Evolutionary conservation across 805 yeast genomes (phyloP), one percentile per base, ranked within the genome.

Genomic region (Scheffersomyces lignosus): DNA sequence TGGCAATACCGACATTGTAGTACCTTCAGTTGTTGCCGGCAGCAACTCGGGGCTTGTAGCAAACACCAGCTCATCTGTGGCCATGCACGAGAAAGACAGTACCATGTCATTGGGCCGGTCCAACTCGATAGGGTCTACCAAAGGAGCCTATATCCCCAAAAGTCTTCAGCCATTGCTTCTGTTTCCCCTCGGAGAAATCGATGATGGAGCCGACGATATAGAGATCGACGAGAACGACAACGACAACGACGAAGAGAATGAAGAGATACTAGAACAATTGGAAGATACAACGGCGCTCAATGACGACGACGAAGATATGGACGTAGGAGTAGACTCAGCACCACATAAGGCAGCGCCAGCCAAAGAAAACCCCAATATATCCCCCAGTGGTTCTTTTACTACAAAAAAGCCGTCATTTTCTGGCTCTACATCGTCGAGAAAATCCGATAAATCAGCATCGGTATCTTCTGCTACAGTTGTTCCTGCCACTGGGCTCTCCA

Each of bases 81-180:
- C 20, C 12, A n/a, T 8, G 22, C n/a, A n/a, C n/a, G n/a, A n/a
- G n/a, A 20, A 20, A 20, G 24, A 20, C 10, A 20, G 10, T 10
- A n/a, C n/a, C n/a, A n/a, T n/a, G n/a, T n/a, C n/a, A n/a, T n/a
- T n/a, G n/a, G n/a, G n/a, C n/a, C n/a, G n/a, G n/a, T n/a, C n/a
- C n/a, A n/a, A n/a, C n/a, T n/a, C n/a, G n/a, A 7, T 20, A 20
- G 24, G 24, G 7, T 20, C 24, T 10, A 20, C 7, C 9, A 20
- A 20, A 20, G 24, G 9, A 7, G 24, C 45, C 27, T 40, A 44
- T 25, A 41, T 41, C 22, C 48, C 48, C 14, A 44, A 41, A 18
- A 39, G 46, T 13, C 29, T 44, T 10, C 48, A 44, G 34, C 48
- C 48, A 4, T 34, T 44, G 18, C 39, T 44, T 22, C 38, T 45